Conservation (phyloP, 768 basidiomycete genomes). For the Ramaria sp. region DNA sequence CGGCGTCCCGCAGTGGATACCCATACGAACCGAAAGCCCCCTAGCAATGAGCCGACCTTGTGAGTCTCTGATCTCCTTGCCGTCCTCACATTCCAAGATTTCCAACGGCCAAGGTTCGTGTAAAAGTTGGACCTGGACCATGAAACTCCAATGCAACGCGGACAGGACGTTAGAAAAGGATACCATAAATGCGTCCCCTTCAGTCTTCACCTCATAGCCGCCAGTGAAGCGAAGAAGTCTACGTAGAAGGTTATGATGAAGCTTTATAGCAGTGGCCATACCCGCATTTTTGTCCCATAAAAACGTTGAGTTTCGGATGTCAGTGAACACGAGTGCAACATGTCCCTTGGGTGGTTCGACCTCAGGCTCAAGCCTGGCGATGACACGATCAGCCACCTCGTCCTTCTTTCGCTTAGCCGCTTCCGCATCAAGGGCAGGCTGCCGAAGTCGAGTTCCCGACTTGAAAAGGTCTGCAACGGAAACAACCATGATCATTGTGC, state of each 20-base stretch:
- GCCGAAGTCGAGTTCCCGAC: slow-evolving; percentile 29
- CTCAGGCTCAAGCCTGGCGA: slow-evolving; percentile 61
- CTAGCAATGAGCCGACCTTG: slow-evolving; percentile 63
- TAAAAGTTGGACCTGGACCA: slow-evolving; percentile 74
- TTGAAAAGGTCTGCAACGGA: slow-evolving; percentile 69
- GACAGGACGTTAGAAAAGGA: slow-evolving; percentile 85
- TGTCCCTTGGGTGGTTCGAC: slow-evolving; percentile 79
- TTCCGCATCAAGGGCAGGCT: slow-evolving; percentile 27
- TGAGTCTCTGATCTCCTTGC: slow-evolving; percentile 61
- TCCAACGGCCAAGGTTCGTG: slow-evolving; percentile 85
- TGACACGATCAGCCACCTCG: slow-evolving; percentile 43
- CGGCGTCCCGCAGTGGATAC: slow-evolving; percentile 86
- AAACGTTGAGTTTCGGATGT: slow-evolving; percentile 93
- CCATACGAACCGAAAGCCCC: slow-evolving; percentile 93
- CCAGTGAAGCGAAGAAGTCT: slow-evolving; percentile 81
- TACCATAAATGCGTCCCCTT: slow-evolving; percentile 99
- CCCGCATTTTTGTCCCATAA: slow-evolving; percentile 94
- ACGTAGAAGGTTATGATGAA: slow-evolving; percentile 82
- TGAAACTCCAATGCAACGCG: slow-evolving; percentile 84
- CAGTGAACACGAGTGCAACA: slow-evolving; percentile 92
- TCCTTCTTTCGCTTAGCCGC: slow-evolving; percentile 30
- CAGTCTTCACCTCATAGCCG: slow-evolving; percentile 98
- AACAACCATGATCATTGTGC: slow-evolving; percentile 98
- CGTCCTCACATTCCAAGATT: slow-evolving; percentile 87
- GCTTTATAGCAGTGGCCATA: slow-evolving; percentile 86